Conservation (phyloP, 1,139 yeast genomes). For the Schwanniomyces etchellsii region DNA sequence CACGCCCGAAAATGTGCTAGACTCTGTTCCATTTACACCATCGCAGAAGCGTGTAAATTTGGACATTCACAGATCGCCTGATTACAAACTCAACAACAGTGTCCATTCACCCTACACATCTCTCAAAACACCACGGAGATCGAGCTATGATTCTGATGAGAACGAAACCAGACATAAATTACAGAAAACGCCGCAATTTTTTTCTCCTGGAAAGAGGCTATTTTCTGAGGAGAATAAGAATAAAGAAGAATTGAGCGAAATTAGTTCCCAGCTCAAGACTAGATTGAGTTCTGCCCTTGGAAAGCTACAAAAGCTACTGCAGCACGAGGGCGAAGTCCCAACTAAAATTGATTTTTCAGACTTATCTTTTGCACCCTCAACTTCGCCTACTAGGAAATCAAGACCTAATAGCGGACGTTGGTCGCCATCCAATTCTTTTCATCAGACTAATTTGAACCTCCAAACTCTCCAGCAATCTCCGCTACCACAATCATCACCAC, state of each 20-base stretch:
- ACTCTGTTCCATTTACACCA: slow-evolving; percentile 33
- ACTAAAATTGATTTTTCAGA: slow-evolving; percentile 28
- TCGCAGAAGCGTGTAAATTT: slow-evolving; percentile 31
- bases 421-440: slow-evolving; percentile 18
- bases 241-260: slow-evolving; percentile 32
- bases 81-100: slow-evolving; percentile 21
- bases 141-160: slow-evolving; percentile 23
- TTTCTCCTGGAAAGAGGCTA: slow-evolving; percentile 36
- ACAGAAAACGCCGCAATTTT: slow-evolving; percentile 37
- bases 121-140: slow-evolving; percentile 33
- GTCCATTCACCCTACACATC: slow-evolving; percentile 25
- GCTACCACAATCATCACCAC: slow-evolving; percentile 11
- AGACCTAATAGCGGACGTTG: slow-evolving; percentile 10
- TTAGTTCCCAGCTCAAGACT: slow-evolving; percentile 33
- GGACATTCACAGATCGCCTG: slow-evolving; percentile 28
- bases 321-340: slow-evolving; percentile 12
- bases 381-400: slow-evolving; percentile 25
- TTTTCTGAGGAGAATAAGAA: slow-evolving; percentile 14
- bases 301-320: slow-evolving; percentile 23
- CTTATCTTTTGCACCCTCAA: slow-evolving; percentile 23
- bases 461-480: slow-evolving; percentile 37
- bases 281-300: slow-evolving; percentile 37
- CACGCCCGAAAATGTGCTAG: slow-evolving; percentile 27
- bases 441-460: slow-evolving; percentile 29
- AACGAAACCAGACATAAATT: slow-evolving; percentile 17